A percentile compares a stretch with the other conserved stretches of the same genome.
phyloP scores from a whole-genome alignment of 2,329 filamentous ascomycete species.

The Pseudogymnoascus sp. region DNA sequence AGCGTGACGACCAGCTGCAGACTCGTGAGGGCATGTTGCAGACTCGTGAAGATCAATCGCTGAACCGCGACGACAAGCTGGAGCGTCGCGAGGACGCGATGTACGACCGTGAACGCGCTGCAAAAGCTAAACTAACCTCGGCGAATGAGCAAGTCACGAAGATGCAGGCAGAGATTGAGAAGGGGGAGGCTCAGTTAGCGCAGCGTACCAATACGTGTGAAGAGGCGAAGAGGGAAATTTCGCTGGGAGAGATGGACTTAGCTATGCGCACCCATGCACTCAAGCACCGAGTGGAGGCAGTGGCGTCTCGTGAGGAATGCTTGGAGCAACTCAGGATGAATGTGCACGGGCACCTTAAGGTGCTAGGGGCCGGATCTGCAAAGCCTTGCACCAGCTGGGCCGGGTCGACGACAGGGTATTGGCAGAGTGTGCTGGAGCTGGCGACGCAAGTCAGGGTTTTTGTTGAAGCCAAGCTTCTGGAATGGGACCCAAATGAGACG shows the following conservation, averaged over 20 bases:
- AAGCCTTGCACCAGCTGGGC: background rate
- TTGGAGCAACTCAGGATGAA: background rate
- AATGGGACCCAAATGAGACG: background rate
- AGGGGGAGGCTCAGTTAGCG: background rate
- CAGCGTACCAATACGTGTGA: too few relatives aligned
- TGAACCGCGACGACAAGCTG: background rate
- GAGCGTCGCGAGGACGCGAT: background rate
- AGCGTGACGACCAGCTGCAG: background rate
- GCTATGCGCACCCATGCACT: background rate
- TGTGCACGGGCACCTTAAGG: background rate
- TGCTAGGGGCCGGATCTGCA: background rate
- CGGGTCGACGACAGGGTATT: background rate
- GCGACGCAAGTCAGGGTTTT: background rate
- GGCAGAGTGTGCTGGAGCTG: background rate
- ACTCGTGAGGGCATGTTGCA: background rate
- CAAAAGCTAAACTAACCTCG: background rate
- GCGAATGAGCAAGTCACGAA: background rate
- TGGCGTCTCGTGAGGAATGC: background rate
- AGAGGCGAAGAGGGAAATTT: background rate
- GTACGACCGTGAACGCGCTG: background rate
- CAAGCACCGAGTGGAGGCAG: background rate
- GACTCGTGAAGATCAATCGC: background rate
- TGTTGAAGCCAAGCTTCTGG: background rate
- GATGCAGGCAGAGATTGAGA: background rate
- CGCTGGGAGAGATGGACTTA: background rate